These are phyloP conservation scores for Cladorrhinum sp. DNA, from an alignment of 2,329 filamentous ascomycete species.

Conservation along the genomic window DNA sequence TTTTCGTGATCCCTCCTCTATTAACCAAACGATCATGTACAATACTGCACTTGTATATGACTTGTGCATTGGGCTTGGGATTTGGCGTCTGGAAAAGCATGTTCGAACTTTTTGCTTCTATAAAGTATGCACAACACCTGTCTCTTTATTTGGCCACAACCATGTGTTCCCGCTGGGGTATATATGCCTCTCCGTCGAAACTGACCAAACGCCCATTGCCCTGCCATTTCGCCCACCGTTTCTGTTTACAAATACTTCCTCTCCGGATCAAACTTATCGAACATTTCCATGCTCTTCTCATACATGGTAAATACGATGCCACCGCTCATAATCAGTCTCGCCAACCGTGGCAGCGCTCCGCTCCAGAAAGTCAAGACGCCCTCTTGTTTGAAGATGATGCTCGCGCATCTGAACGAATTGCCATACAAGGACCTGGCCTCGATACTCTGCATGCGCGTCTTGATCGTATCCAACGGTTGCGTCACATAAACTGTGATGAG, in stretches of 20 bases:
- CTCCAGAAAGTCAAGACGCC: conserved; percentile 91
- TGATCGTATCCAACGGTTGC: conserved; percentile 83
- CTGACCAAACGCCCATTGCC: background rate
- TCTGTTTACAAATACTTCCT: conserved; percentile 68
- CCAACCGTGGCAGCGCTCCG: conserved; percentile 82
- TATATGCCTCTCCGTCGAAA: background rate
- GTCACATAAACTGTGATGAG: conserved; percentile 83
- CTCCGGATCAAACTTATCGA: conserved; percentile 78
- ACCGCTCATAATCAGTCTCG: conserved; percentile 81
- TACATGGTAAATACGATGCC: conserved; percentile 99
- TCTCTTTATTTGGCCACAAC: background rate
- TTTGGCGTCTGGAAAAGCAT: conserved; percentile 16
- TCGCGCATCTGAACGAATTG: conserved; percentile 81
- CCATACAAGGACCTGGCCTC: conserved; percentile 78
- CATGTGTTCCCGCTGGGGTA: conserved; percentile 1
- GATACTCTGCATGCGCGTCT: conserved; percentile 97
- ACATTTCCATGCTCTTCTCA: conserved; percentile 90
- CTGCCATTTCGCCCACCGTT: background rate
- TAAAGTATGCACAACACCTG: background rate
- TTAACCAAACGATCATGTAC: background rate
- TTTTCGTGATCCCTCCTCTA: conserved; percentile 41
- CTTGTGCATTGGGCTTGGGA: conserved; percentile 22
- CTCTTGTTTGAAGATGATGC: conserved; percentile 82
- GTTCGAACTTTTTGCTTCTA: background rate
- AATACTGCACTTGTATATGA: conserved; percentile 14